These are phyloP conservation scores for Ailanthus altissimus DNA, from an alignment of 345 rosid genomes.

Conservation along the genomic window DNA sequence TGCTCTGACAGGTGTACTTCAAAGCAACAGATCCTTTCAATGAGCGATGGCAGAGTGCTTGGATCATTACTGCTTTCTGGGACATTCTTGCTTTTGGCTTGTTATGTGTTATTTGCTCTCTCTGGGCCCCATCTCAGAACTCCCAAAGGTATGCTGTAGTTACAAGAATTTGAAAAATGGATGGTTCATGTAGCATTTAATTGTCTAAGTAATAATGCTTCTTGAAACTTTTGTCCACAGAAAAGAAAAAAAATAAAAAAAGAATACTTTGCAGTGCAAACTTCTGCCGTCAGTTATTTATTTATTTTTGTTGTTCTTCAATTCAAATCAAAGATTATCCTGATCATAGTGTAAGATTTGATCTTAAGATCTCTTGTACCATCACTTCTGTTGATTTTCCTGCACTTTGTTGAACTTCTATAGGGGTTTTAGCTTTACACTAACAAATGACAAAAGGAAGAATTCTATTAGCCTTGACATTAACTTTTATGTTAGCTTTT, in stretches of 20 bases:
- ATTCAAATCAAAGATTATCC: neutral
- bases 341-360: neutral
- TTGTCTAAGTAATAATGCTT: neutral
- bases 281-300: neutral
- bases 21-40: constrained; percentile 97
- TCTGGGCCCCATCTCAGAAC: constrained; percentile 94
- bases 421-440: neutral
- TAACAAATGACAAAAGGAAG: neutral
- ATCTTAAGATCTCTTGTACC: neutral
- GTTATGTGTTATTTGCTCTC: constrained; percentile 83
- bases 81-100: constrained; percentile 73
- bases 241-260: no score
- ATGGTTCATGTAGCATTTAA: neutral
- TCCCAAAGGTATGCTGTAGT: constrained; percentile 63
- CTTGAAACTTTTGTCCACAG: neutral
- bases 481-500: neutral
- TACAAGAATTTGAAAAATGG: constrained; percentile 1
- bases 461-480: neutral
- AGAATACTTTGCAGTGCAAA: neutral
- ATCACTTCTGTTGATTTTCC: neutral
- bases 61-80: constrained; percentile 98
- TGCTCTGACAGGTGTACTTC: constrained; percentile 72
- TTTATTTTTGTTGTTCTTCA: neutral
- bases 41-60: constrained; percentile 89
- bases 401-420: neutral